Evolutionary conservation across 2,329 filamentous ascomycete species (phyloP), one percentile per base, ranked within the genome.

Genomic region (Tolypocladium paradoxum): DNA sequence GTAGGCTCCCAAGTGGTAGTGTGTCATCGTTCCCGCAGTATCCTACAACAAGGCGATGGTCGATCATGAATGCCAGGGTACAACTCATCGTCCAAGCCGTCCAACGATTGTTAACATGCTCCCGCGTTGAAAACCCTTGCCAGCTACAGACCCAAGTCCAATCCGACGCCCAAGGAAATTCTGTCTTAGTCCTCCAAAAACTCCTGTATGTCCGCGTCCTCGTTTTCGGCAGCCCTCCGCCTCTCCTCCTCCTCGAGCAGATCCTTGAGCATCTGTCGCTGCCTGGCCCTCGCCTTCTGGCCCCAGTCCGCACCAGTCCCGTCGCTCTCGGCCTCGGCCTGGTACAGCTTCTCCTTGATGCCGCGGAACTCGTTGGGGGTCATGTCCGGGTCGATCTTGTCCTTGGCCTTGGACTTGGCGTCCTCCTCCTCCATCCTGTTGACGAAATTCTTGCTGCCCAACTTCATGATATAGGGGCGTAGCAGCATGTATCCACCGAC

Each of bases 131-230:
- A n/a, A 12, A 14, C 16, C 20, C 24, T 33, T 47, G 43, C n/a
- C 43, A 20, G 27, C 18, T 2, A 31, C 8, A 12, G 33, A 7
- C 4, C 16, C 48, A 27, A 24, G 31, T 24, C 22, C 35, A 29
- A 24, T 34, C 48, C 24, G 16, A 31, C n/a, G 3, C 11, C 20
- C 16, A 49, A 29, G 18, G 24, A 9, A 20, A 47, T 27, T 38
- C 50, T 3, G 36, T 5, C 20, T 22, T 43, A 60, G 63, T 82
- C 76, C 60, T 80, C 76, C 66, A 90, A 68, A 61, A 85, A 82
- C 68, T 90, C 84, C 64, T 83, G 79, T 60, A 91, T 85, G 66
- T 90, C 85, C 70, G 87, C 85, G 66, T 89, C 85, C 55, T 85
- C 82, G 58, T 87, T 77, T 54, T 84, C 81, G 60, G 84, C 82